phyloP scores from a whole-genome alignment of 164 flowering plant species.

The Vitis labrusca region DNA sequence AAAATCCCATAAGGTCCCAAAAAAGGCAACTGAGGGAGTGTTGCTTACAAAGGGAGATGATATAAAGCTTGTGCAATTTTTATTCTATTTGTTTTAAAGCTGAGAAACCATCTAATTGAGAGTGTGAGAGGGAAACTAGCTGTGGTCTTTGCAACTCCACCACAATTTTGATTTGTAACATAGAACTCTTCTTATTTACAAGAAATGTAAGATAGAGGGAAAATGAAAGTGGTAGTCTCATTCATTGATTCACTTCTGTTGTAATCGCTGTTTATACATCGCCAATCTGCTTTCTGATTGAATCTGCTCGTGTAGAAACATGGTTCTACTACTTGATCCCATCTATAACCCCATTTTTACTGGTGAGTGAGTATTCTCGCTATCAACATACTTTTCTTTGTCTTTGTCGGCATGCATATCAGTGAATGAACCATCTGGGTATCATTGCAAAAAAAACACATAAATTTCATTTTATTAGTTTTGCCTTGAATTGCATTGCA shows the following conservation, averaged over 20 bases:
- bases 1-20: constrained; percentile 7
- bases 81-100: constrained; percentile 20
- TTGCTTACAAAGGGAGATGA: constrained; percentile 16
- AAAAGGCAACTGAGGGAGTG: constrained; percentile 12
- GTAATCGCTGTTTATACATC: constrained; percentile 4
- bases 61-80: constrained; percentile 30
- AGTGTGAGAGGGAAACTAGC: constrained; percentile 27
- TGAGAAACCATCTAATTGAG: constrained; percentile 28
- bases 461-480: too few species aligned
- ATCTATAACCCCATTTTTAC: too few species aligned
- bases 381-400: not conserved
- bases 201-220: constrained; percentile 50
- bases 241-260: constrained; percentile 35
- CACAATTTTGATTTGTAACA: constrained; percentile 78
- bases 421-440: too few species aligned
- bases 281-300: not conserved
- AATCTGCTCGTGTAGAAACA: not conserved
- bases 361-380: too few species aligned
- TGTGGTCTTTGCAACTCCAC: constrained; percentile 39
- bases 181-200: constrained; percentile 42
- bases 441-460: too few species aligned
- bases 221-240: constrained; percentile 28
- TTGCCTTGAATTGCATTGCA: too few species aligned
- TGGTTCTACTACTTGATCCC: not conserved
- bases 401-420: not conserved